phyloP scores from a whole-genome alignment of 176 grass and related monocot species.

The Carex scoparia region DNA sequence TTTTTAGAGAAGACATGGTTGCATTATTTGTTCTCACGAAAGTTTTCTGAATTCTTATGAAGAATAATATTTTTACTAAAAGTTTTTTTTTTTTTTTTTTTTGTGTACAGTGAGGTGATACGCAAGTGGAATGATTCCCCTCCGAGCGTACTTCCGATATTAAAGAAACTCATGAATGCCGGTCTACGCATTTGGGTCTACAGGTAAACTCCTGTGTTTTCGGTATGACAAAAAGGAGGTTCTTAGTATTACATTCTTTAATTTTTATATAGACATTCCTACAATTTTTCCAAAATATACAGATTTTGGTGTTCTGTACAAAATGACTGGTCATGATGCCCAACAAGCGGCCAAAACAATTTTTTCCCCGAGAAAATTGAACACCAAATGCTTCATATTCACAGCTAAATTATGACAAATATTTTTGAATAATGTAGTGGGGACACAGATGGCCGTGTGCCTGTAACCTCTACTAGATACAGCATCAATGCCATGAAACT shows the following conservation, averaged over 20 bases:
- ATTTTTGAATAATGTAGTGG: constrained; percentile 37
- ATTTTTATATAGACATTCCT: background rate
- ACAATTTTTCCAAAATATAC: background rate
- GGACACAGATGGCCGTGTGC: constrained; percentile 85
- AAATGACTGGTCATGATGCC: background rate
- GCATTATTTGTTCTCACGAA: background rate
- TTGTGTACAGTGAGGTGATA: constrained; percentile 57
- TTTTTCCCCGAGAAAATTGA: background rate
- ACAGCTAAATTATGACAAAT: background rate
- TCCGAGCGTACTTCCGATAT: constrained; percentile 53
- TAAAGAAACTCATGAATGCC: constrained; percentile 82
- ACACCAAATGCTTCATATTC: background rate
- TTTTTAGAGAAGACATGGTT: background rate
- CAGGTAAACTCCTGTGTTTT: constrained; percentile 35
- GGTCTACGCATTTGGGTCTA: constrained; percentile 83
- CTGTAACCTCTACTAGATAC: constrained; percentile 85
- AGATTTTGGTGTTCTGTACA: background rate
- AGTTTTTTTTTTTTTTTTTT: background rate
- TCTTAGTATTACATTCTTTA: background rate
- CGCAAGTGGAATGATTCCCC: constrained; percentile 88
- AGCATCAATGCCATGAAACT: constrained; percentile 72
- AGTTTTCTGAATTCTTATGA: background rate
- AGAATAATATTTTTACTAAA: background rate
- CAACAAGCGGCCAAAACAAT: background rate
- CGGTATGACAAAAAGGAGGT: background rate